Evolutionary conservation across 2,329 filamentous ascomycete genomes (phyloP), one percentile per base, ranked within the genome.

Genomic region (Pseudogymnoascus sp.): DNA sequence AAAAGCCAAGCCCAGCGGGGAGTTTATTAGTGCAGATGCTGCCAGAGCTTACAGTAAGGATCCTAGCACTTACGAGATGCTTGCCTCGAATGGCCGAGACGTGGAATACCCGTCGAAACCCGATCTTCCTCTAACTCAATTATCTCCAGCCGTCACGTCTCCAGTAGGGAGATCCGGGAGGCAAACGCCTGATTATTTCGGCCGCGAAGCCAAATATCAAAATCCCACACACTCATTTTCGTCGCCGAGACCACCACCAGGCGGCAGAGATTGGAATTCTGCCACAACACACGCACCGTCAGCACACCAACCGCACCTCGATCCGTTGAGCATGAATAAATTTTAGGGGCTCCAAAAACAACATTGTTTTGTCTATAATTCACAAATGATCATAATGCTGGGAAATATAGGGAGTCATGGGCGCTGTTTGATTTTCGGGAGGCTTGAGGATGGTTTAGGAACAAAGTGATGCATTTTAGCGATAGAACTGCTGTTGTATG

Each of bases 21-120:
- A 97, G 74, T 97, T 97, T 70, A 89, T 96, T 67, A 96, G 91
- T 40, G 87, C 89, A 53, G 93, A 97, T 72, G 91, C 92, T 56
- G 83, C 84, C 65, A 76, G 75, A 62, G 73, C 78, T 69, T 81
- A 84, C 65, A 75, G 82, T 64, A 82, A 84, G 74, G 85, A 87
- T 69, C 80, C 80, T 73, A 84, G 85, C 78, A 85, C 87, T 75
- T 93, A 93, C 80, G 90, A 93, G 80, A 92, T 93, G 89, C 86
- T 93, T 70, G 84, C 82, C 78, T 72, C 77, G 75, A 72, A 75
- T 68, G 73, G 75, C 72, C 69, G 74, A 72, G 75, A 75, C 78
- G 70, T 70, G 36, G 61, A 43, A 12, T 65, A 65, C 18, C 60
- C 64, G 61, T 74, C 74, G 66, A 68, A 64, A 5, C 68, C 73